Percentiles rank a stretch among this genome's conserved stretches.
These are phyloP conservation scores for Marasmius oreades DNA, from an alignment of 1,284 basidiomycete species.

Conservation along the genomic window DNA sequence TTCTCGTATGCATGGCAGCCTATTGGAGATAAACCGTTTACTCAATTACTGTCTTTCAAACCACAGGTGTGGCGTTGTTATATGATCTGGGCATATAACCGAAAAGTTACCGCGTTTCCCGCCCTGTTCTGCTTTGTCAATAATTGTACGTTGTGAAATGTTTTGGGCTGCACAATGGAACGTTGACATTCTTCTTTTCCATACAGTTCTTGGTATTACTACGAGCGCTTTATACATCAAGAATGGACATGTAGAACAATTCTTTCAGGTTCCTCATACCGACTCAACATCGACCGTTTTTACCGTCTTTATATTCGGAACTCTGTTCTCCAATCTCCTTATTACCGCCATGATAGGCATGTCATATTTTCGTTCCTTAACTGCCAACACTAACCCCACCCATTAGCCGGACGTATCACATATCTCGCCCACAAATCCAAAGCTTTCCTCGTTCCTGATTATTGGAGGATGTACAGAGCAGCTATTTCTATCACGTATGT, in stretches of 20 bases:
- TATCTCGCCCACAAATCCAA: background rate
- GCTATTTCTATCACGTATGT: background rate
- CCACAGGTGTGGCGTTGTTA: background rate
- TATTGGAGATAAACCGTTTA: background rate
- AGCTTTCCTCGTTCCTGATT: background rate
- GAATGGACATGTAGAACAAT: background rate
- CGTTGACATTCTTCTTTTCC: background rate
- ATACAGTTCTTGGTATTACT: background rate
- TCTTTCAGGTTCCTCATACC: background rate
- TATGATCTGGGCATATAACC: background rate
- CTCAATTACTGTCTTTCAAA: background rate
- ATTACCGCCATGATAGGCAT: background rate
- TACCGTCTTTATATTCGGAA: background rate
- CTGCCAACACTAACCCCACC: too few relatives aligned
- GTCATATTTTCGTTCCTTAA: background rate
- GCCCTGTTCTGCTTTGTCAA: background rate
- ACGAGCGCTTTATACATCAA: background rate
- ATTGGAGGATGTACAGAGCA: background rate
- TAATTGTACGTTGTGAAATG: background rate
- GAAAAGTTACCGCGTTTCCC: background rate
- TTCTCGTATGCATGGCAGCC: background rate
- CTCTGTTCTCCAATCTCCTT: background rate
- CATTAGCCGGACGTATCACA: background rate
- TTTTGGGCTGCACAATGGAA: background rate
- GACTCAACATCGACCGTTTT: background rate